Evolutionary conservation across 1,284 basidiomycete species (phyloP).

Genomic region (Sporisorium iseilematis-ciliati): DNA sequence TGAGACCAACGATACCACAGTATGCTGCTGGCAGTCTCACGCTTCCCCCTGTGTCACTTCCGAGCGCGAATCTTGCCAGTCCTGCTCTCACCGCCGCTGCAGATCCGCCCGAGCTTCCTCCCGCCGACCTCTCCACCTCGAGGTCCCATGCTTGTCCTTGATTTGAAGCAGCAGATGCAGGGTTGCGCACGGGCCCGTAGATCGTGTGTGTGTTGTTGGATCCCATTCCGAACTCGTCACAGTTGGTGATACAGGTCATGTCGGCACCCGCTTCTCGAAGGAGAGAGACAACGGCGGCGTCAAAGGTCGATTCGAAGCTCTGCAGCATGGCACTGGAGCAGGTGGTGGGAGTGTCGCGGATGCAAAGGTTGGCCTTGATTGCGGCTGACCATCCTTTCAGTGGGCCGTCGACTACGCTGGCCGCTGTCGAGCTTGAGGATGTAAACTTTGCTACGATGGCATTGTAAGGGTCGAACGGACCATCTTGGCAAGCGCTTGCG

Average conservation of each 20-base stretch:
- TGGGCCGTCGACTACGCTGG: conserved; percentile 9
- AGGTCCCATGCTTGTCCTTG: conserved; percentile 16
- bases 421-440: background rate
- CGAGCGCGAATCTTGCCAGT: conserved; percentile 75
- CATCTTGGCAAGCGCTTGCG: conserved; percentile 8
- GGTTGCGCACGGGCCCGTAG: conserved; percentile 61
- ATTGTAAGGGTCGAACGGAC: conserved; percentile 50
- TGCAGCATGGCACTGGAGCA: conserved; percentile 64
- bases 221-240: conserved; percentile 99
- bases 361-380: conserved; percentile 67
- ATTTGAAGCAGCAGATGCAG: conserved; percentile 20
- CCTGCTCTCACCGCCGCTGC: conserved; percentile 62
- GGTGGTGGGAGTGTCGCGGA: conserved; percentile 44
- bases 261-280: conserved; percentile 78
- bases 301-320: conserved; percentile 82
- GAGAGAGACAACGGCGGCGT: conserved; percentile 83
- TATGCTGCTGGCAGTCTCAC: conserved; percentile 92
- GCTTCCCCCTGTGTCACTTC: conserved; percentile 95
- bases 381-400: conserved; percentile 57
- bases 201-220: conserved; percentile 60
- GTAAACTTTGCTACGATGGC: conserved; percentile 27
- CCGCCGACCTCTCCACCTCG: conserved; percentile 75
- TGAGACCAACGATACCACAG: conserved; percentile 90
- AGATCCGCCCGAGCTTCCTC: conserved; percentile 69
- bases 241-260: conserved; percentile 89